phyloP scores from a whole-genome alignment of 352 stramenopile species.

The Phytophthora sp. region DNA sequence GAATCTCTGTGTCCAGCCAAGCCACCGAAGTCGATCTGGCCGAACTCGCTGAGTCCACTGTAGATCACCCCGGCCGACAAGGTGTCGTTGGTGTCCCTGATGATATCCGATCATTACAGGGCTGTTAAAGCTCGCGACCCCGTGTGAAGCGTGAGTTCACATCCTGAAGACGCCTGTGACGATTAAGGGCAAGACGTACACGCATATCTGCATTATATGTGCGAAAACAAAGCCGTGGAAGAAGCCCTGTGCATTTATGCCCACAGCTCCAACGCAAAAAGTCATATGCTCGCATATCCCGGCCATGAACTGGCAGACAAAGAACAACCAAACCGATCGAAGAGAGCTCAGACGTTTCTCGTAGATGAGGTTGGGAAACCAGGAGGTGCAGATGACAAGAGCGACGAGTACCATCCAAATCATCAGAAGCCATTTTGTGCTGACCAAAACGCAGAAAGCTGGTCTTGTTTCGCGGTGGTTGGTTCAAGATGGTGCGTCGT shows the following conservation, averaged over 20 bases:
- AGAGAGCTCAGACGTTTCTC: not conserved
- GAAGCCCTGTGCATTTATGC: not conserved
- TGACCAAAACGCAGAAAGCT: not conserved
- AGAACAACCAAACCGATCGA: not conserved
- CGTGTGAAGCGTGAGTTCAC: not conserved
- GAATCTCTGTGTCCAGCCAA: not conserved
- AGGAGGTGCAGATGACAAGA: no score
- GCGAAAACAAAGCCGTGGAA: not conserved
- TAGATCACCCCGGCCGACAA: not conserved
- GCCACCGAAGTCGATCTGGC: not conserved
- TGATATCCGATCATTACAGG: not conserved
- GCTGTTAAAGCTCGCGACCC: not conserved
- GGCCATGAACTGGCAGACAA: not conserved
- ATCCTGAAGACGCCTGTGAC: not conserved
- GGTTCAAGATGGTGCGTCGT: not conserved
- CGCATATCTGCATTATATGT: not conserved
- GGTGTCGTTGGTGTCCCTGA: not conserved
- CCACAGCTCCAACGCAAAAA: not conserved
- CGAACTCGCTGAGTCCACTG: not conserved
- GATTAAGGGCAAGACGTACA: not conserved
- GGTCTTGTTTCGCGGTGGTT: not conserved
- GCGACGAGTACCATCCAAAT: not conserved
- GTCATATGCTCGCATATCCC: not conserved
- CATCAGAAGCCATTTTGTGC: not conserved
- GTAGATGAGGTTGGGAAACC: no score